phyloP scores from a whole-genome alignment of 495 filamentous ascomycete genomes.

The Tirmania nivea region DNA sequence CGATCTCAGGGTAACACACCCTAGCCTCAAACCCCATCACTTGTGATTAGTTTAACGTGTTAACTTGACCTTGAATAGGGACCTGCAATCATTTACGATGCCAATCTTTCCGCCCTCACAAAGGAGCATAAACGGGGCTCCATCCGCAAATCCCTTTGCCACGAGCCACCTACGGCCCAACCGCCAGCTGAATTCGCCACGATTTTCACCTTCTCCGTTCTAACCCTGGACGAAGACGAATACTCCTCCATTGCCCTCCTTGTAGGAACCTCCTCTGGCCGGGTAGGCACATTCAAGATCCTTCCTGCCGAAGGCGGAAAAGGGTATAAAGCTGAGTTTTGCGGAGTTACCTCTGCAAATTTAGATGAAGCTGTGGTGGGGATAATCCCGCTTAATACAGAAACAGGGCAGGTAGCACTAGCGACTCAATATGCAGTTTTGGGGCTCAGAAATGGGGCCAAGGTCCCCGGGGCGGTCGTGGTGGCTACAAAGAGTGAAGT shows the following conservation, averaged over 20 bases:
- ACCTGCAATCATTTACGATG: conserved; percentile 63
- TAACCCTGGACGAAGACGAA: conserved; percentile 78
- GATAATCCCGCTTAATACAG: conserved; percentile 55
- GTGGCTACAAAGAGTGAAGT: conserved; percentile 51
- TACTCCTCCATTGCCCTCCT: conserved; percentile 89
- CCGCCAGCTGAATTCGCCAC: conserved; percentile 43
- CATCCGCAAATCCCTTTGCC: neutral
- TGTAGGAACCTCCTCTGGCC: conserved; percentile 67
- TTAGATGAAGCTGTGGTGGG: conserved; percentile 43
- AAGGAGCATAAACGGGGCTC: conserved; percentile 40
- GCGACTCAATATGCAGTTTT: conserved; percentile 54
- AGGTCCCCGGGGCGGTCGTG: conserved; percentile 24
- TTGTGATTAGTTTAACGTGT: neutral
- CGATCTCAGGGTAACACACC: conserved; percentile 32
- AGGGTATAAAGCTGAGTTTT: conserved; percentile 46
- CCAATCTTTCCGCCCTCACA: conserved; percentile 40
- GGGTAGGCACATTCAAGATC: conserved; percentile 71
- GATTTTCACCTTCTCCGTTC: conserved; percentile 72
- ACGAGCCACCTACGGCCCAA: conserved; percentile 14
- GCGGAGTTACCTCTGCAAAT: conserved; percentile 30
- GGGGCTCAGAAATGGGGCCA: conserved; percentile 42
- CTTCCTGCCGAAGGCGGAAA: conserved; percentile 45
- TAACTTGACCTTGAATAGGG: conserved; percentile 29
- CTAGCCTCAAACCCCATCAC: neutral
- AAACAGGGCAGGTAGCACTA: conserved; percentile 49